phyloP scores from a whole-genome alignment of 228 moss, liverwort and hornwort species.

The Sphagnum magellanicum region DNA sequence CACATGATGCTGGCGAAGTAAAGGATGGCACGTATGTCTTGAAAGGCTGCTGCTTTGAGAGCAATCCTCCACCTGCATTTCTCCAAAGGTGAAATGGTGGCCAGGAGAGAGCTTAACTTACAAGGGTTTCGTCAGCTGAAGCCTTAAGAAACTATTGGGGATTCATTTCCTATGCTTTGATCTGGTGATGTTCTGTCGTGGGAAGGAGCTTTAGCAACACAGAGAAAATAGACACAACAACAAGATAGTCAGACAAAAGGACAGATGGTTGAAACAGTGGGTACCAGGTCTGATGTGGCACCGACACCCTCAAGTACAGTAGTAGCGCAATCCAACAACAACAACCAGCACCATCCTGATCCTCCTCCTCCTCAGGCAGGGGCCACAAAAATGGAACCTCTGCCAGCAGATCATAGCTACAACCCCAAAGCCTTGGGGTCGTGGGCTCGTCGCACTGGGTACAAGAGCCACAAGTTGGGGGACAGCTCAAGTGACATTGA shows the following conservation, averaged over 20 bases:
- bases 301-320: not conserved
- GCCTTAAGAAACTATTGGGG: no score
- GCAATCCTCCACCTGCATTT: no score
- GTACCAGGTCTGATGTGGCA: conserved; percentile 6
- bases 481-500: conserved; percentile 45
- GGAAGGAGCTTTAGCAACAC: no score
- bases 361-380: conserved; percentile 34
- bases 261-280: conserved; percentile 12
- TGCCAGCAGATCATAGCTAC: conserved; percentile 32
- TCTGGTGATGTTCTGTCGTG: no score
- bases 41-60: no score
- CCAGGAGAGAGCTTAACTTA: no score
- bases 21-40: no score
- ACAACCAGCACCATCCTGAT: conserved; percentile 16
- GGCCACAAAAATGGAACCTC: conserved; percentile 45
- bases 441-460: conserved; percentile 57
- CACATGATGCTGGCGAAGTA: no score
- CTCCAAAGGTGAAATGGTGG: no score
- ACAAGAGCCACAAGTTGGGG: conserved; percentile 35
- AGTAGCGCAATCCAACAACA: conserved; percentile 2
- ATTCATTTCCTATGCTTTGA: no score
- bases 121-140: no score
- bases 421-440: conserved; percentile 41
- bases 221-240: no score
- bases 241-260: not conserved